phyloP scores from a whole-genome alignment of 192 early-diverging fungal genomes.

The Neocallimastix lanati region DNA sequence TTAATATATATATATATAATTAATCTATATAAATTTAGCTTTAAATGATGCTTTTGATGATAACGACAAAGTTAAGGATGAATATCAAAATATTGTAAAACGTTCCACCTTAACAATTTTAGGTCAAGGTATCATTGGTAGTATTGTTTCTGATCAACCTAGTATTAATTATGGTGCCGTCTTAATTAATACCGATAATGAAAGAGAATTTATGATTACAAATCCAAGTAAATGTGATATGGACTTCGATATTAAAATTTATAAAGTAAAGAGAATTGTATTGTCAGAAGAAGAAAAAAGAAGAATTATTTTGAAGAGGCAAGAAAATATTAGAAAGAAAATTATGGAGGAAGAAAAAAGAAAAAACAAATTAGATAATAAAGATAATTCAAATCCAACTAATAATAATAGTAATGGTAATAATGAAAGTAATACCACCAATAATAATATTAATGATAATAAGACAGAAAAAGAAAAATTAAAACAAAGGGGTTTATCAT shows the following conservation, averaged over 20 bases:
- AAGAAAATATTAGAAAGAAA: neutral
- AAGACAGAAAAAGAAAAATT: too few relatives aligned
- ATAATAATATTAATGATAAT: neutral
- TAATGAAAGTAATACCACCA: too few relatives aligned
- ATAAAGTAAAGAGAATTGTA: neutral
- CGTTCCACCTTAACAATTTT: slow-evolving; percentile 17
- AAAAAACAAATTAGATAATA: neutral
- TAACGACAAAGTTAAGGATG: neutral
- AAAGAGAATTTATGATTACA: slow-evolving; percentile 17
- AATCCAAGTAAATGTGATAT: slow-evolving; percentile 34
- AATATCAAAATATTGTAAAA: slow-evolving; percentile 5
- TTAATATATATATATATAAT: too few relatives aligned
- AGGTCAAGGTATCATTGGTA: slow-evolving; percentile 20
- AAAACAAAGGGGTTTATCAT: too few relatives aligned
- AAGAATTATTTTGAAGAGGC: neutral
- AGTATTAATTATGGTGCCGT: slow-evolving; percentile 20
- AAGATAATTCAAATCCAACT: too few relatives aligned
- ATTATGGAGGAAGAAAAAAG: neutral
- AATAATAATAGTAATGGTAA: neutral
- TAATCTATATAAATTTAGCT: too few relatives aligned
- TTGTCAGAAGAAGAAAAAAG: neutral
- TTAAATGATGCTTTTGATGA: neutral
- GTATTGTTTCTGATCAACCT: slow-evolving; percentile 8
- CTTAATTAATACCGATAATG: slow-evolving; percentile 27
- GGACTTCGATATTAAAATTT: slow-evolving; percentile 15